These are phyloP conservation scores for Cucumis hystrix DNA, from an alignment of 306 rosid species.

Conservation along the genomic window DNA sequence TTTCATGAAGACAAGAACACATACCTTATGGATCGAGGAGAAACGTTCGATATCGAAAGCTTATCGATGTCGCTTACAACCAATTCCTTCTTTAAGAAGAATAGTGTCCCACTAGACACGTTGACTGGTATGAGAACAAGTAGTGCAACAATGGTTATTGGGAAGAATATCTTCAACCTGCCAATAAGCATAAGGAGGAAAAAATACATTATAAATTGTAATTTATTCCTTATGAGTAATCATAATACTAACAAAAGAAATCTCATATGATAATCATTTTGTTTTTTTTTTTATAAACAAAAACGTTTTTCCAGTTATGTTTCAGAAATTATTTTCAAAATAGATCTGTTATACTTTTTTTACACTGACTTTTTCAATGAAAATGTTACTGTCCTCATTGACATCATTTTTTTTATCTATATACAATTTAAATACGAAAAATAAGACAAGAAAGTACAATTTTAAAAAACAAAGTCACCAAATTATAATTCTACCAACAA, in stretches of 20 bases:
- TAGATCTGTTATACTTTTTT: neutral
- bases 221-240: neutral
- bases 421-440: neutral
- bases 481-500: neutral
- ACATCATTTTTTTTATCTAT: neutral
- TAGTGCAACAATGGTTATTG: slow-evolving; percentile 67
- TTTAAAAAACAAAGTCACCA: neutral
- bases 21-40: slow-evolving; percentile 60
- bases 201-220: neutral
- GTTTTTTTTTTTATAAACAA: too few species aligned
- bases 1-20: neutral
- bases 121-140: slow-evolving; percentile 85
- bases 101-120: slow-evolving; percentile 71
- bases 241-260: neutral
- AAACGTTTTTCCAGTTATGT: neutral
- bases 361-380: neutral
- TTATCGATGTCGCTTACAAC: slow-evolving; percentile 83
- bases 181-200: neutral
- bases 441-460: neutral
- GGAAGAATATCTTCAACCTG: slow-evolving; percentile 85
- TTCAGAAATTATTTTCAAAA: neutral
- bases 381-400: neutral
- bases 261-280: neutral
- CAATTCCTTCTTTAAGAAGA: slow-evolving; percentile 68
- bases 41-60: slow-evolving; percentile 92